Base-by-base conservation (phyloP, 2,329 filamentous ascomycete genomes). In the Epichloe sibirici region DNA sequence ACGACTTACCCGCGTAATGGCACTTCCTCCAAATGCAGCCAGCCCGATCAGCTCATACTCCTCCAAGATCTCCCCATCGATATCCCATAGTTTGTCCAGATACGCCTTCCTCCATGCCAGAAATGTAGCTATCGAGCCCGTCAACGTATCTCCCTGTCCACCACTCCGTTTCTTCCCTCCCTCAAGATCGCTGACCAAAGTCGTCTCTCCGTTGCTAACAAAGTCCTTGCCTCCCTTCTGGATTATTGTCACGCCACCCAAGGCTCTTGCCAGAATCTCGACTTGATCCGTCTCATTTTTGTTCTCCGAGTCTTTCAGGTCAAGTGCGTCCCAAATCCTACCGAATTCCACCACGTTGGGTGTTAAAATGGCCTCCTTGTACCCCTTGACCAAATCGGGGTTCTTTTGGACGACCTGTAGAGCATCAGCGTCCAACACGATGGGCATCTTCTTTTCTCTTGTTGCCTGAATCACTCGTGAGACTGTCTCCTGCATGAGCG, bases 291-390 rank as follows among this genome's bases (percentile, higher is more conserved):
- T 73, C 52, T 72, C 63, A 12, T 57, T 72, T 4, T 65, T 47
- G 8, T 39, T 48, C 4, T 40, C 63, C 1, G 63, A 60, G 0
- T 78, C 74, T 55, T 89, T 78, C 51, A 95, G 72, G 3, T 81
- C 81, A 54, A 93, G 75, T 2, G 82, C 77, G 66, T 89, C 85
- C 54, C 89, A 90, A 43, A 98, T 68, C 12, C 90, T 76, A 2
- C 79, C 83, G 64, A 97, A 97, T 67, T 98, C 93, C 4, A 95
- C 89, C 0, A 96, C 86, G 58, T 98, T 98, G 1, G 93, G 93
- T 43, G 93, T 98, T 53, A 98, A 71, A 51, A 98, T 88, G 50
- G 88, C 94, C 55, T 88, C 80, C 46, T 75, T 77, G 71, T 91
- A 97, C 0, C 90, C 90, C 23, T 80, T 77, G 1, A 98, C 80